phyloP scores from a whole-genome alignment of 1,284 basidiomycete genomes.

The Ganoderma lingzhi region DNA sequence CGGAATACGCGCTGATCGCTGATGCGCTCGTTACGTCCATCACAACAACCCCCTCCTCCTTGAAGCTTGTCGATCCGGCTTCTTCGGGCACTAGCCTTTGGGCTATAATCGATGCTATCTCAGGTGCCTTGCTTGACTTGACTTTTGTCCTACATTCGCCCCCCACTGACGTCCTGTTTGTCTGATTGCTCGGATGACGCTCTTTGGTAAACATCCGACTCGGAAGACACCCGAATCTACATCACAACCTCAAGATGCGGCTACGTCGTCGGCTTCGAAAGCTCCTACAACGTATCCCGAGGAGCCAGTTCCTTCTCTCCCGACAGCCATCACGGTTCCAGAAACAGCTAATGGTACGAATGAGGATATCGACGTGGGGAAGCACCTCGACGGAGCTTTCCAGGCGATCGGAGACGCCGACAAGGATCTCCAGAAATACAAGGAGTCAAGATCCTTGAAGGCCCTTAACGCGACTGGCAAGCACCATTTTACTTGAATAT shows the following conservation, averaged over 20 bases:
- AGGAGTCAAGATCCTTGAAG: slow-evolving; percentile 9
- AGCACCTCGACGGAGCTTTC: slow-evolving; percentile 21
- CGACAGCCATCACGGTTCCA: background rate
- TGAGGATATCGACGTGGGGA: slow-evolving; percentile 17
- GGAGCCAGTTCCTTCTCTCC: background rate
- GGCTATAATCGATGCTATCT: background rate
- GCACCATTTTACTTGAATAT: background rate
- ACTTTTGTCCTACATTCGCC: background rate
- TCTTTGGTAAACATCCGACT: background rate
- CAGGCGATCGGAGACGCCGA: slow-evolving; percentile 12
- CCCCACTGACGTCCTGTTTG: background rate
- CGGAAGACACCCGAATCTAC: background rate
- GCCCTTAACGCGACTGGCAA: slow-evolving; percentile 22
- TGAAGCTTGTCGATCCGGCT: background rate
- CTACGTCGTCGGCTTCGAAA: background rate
- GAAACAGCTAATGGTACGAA: background rate
- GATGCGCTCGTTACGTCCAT: background rate
- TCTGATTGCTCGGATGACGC: background rate
- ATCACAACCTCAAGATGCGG: background rate
- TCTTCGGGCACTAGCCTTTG: background rate
- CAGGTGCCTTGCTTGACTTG: background rate
- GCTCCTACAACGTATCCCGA: background rate
- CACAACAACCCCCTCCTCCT: background rate
- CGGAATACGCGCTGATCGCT: background rate
- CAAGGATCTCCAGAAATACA: slow-evolving; percentile 15